Base-by-base conservation (phyloP, 352 stramenopile species). In the Pythium grandisporangium region DNA sequence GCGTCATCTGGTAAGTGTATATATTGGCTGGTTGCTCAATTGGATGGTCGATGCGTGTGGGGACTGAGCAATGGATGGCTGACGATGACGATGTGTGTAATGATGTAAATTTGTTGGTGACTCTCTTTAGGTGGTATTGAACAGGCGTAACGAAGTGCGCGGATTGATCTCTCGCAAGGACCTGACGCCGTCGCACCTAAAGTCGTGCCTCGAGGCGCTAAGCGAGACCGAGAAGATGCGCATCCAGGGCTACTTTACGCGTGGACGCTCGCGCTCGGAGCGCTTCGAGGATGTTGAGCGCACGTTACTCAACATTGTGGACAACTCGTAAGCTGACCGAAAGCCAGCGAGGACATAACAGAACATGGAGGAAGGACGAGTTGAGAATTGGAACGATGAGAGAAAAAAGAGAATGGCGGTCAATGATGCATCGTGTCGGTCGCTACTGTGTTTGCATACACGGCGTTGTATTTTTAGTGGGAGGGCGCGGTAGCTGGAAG, bases 271-370 rank as follows among this genome's bases (percentile, higher is more conserved):
- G 0, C 63, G 59, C 14, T 84, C 73, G 0, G 71, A 91, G 47
- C 69, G 74, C 22, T 90, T 87, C 42, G 73, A 87, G 50, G 79
- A 88, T 42, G 73, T 93, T 12, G 79, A 93, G 53, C 80, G 79
- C 48, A 84, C 80, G 45, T 51, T 93, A 39, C 66, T 88, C 25
- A 85, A 69, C 46, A 80, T 93, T 45, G 75, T 66, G 24, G 80
- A 93, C 63, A 93, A 90, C 52, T 89, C 76, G 29, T 93, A 79
- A 62, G n/a, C n/a, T n/a, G n/a, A n/a, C n/a, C n/a, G n/a, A n/a
- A n/a, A n/a, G n/a, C n/a, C n/a, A n/a, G n/a, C n/a, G n/a, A n/a
- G n/a, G n/a, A n/a, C n/a, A n/a, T n/a, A n/a, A n/a, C n/a, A n/a
- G n/a, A n/a, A n/a, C n/a, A n/a, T n/a, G n/a, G n/a, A n/a, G n/a